These are phyloP conservation scores for Neoscytalidium dimidiatum DNA, from an alignment of 2,329 filamentous ascomycete genomes.

Conservation along the genomic window DNA sequence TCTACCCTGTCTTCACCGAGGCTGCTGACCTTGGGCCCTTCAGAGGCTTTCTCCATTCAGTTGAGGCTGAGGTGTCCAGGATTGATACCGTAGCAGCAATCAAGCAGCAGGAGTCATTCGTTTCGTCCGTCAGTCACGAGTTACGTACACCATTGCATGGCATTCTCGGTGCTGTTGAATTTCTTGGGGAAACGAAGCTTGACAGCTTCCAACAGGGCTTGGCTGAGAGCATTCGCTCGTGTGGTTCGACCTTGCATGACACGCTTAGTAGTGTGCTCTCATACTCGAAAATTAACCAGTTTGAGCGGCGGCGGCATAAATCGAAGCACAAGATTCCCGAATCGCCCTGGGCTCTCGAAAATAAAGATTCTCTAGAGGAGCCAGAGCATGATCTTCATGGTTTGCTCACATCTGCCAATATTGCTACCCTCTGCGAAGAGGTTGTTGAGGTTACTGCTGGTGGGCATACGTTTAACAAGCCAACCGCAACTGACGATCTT, in stretches of 20 bases:
- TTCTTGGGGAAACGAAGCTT: slow-evolving; percentile 24
- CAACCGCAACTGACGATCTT: slow-evolving; percentile 5
- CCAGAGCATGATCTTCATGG: slow-evolving; percentile 10
- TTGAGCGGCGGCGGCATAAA: slow-evolving; percentile 21
- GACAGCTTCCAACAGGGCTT: slow-evolving; percentile 16
- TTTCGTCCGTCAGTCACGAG: slow-evolving; percentile 46
- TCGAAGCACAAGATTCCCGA: slow-evolving; percentile 22
- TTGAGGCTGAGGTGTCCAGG: slow-evolving; percentile 19
- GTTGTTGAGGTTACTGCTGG: slow-evolving; percentile 12
- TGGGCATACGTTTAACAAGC: slow-evolving; percentile 14
- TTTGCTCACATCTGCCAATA: slow-evolving; percentile 1
- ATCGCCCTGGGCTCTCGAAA: not conserved
- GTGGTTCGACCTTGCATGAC: slow-evolving; percentile 44
- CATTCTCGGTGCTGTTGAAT: slow-evolving; percentile 19
- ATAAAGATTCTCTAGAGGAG: slow-evolving; percentile 7
- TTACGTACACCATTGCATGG: slow-evolving; percentile 14
- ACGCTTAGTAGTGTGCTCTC: slow-evolving; percentile 37
- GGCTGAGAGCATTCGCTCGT: slow-evolving; percentile 35
- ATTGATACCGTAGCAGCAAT: slow-evolving; percentile 19
- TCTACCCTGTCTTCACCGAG: slow-evolving; percentile 23
- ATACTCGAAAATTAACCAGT: slow-evolving; percentile 37
- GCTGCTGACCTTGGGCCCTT: slow-evolving; percentile 22
- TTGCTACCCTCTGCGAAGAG: slow-evolving; percentile 14
- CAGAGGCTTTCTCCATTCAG: slow-evolving; percentile 23
- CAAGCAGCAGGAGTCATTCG: slow-evolving; percentile 31